Evolutionary conservation across 345 rosid genomes (phyloP), one percentile per base, ranked within the genome.

Genomic region (Barbarea vulgaris): DNA sequence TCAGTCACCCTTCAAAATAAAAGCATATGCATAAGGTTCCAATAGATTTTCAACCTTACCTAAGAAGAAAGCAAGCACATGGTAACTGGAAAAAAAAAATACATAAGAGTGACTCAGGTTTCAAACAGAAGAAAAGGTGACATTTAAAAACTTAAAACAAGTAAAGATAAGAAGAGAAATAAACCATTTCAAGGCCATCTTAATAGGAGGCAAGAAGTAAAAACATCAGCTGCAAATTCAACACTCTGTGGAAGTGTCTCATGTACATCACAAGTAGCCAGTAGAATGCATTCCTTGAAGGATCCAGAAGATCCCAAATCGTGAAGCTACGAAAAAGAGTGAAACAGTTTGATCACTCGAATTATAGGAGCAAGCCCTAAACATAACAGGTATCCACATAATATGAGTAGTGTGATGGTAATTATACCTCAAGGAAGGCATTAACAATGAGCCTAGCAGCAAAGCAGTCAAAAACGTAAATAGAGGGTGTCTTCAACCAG

Each of bases 171-270:
- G 74, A 55, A 25, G 24, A n/a, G 69, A 67, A 54, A 41, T 19
- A 71, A 75, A 91, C 98, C 98, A 93, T 87, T 88, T 89, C 85
- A 93, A 81, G 57, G 98, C 98, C 95, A 89, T 93, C 78, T 87
- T 86, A 71, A 93, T 91, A 28, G 98, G 98, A 91, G 93, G 77
- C 98, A 93, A 68, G 97, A 86, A 75, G 98, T 93, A 60, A 93
- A 93, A 67, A 87, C 89, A 57, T 93, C 98, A 69, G 98, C 97
- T 71, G 97, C 97, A 82, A 93, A 91, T 67, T 91, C 98, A 69
- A 78, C 83, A 83, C 96, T 91, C 81, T 90, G 98, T 39, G 97
- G 97, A 76, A 93, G 96, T n/a, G 97, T 85, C 83, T 93, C 97
- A 6, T 91, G 97, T 15, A 86, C 93, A 83, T 91, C 96, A 82